Base-by-base conservation (phyloP, 2,329 filamentous ascomycete genomes). In the Sclerotinia borealis region DNA sequence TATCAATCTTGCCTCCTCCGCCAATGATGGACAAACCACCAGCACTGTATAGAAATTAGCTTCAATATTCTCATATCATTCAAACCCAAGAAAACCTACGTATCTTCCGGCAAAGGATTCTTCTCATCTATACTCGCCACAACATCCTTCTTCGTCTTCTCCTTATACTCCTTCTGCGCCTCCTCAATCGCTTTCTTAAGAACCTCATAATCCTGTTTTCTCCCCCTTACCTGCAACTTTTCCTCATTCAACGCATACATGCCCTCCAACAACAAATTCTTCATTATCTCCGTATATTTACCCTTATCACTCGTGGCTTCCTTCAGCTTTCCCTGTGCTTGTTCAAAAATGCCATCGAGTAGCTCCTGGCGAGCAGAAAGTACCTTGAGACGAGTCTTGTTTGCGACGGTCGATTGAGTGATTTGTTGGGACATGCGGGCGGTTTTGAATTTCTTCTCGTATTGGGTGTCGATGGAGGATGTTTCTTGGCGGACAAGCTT, bases 401-500 rank as follows among this genome's bases (percentile, higher is more conserved):
- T 99, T 79, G 93, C 85, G 67, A 97, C 88, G 67, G 93, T 98
- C 68, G 93, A 98, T 75, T 91, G 91, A 68, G 93, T 96, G 81
- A 98, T 98, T 81, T 99, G 95, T 84, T 98, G 95, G 68, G 92
- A 93, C 91, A 98, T 96, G 81, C 90, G 86, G 73, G 95, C 93
- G 80, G 96, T 91, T 84, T 97, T 99, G 86, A 96, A 96, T 83
- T 98, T 98, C 87, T 98, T 98, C 80, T 93, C 91, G 85, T 97
- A 99, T 72, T 89, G 82, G 69, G 83, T 82, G 80, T 99, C 95
- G 82, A 99, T 98, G 78, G 92, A 80, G 75, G 92, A 86, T 61
- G 91, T 97, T 80, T 98, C 95, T 79, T 96, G 88, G 76, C 92
- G 93, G 72, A 98, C 95, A 58, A 99, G 91, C 83, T 96, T 97